Evolutionary conservation across 345 rosid genomes (phyloP).

Genomic region (Bruguiera gymnorhiza): DNA sequence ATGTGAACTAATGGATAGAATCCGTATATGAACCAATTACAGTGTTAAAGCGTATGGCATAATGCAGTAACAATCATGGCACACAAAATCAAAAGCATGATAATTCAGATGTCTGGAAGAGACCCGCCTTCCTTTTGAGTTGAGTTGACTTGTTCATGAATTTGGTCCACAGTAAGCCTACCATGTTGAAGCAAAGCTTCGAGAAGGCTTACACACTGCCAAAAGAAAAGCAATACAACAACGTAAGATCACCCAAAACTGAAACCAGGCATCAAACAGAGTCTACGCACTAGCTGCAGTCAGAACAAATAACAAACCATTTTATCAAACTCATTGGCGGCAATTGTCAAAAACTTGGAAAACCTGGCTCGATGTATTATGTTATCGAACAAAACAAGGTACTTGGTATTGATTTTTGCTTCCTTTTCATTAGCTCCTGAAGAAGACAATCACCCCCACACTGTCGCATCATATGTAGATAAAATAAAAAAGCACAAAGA

Average conservation of each 20-base stretch:
- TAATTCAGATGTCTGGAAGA: neutral
- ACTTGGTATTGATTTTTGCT: slow-evolving; percentile 17
- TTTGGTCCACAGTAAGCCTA: slow-evolving; percentile 72
- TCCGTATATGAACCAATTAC: too few species aligned
- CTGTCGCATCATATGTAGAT: too few species aligned
- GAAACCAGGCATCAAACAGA: slow-evolving; percentile 2
- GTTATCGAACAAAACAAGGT: slow-evolving; percentile 57
- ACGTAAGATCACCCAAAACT: neutral
- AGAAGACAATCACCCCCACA: too few species aligned
- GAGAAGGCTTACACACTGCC: slow-evolving; percentile 59
- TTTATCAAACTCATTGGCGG: slow-evolving; percentile 51
- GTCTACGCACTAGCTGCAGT: neutral
- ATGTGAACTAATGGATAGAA: too few species aligned
- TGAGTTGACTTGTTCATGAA: slow-evolving; percentile 52
- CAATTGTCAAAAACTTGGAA: slow-evolving; percentile 52
- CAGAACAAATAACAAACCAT: slow-evolving; percentile 36
- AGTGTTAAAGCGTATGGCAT: neutral
- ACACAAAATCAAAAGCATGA: neutral
- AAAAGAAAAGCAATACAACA: slow-evolving; percentile 13
- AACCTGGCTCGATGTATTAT: slow-evolving; percentile 71
- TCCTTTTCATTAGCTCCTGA: too few species aligned
- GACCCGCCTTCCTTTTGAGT: slow-evolving; percentile 43
- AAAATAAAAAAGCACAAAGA: too few species aligned
- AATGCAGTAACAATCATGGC: neutral
- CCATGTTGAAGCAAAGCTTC: slow-evolving; percentile 80